phyloP scores from a whole-genome alignment of 768 basidiomycete genomes.

The Leccinum obscurum region DNA sequence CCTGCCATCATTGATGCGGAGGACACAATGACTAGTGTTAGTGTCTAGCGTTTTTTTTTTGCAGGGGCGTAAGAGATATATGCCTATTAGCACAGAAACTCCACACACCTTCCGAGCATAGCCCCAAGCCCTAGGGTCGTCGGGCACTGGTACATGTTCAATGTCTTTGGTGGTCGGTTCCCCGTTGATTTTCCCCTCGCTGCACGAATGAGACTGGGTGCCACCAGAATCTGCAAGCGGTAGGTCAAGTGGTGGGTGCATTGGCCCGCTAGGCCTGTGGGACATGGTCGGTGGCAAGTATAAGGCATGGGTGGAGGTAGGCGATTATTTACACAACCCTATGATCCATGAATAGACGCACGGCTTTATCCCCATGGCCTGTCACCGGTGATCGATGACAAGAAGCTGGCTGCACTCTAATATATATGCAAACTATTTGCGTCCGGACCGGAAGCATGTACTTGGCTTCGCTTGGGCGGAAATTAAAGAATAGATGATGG shows the following conservation, averaged over 20 bases:
- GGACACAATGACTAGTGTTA: conserved; percentile 28
- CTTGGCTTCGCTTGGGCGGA: background rate
- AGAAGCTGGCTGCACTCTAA: background rate
- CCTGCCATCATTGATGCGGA: conserved; percentile 31
- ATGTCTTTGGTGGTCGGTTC: conserved; percentile 26
- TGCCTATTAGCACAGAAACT: too few relatives aligned
- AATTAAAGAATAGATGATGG: background rate
- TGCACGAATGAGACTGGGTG: background rate
- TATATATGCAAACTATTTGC: conserved; percentile 1
- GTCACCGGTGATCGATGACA: background rate
- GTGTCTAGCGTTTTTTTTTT: conserved; percentile 14
- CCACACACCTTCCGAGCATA: conserved; percentile 48
- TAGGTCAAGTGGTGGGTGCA: background rate
- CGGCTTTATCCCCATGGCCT: conserved; percentile 1
- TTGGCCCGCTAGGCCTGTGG: conserved; percentile 8
- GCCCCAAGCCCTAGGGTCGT: conserved; percentile 67
- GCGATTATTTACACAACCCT: conserved; percentile 2
- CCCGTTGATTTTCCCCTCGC: background rate
- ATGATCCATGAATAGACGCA: conserved; percentile 9
- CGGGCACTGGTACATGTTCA: conserved; percentile 43
- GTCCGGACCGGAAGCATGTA: background rate
- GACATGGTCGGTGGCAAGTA: conserved; percentile 9
- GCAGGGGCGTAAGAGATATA: background rate
- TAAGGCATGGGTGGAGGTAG: background rate
- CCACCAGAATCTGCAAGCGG: background rate